Percentiles rank a stretch among this genome's conserved stretches.
Evolutionary conservation across 768 basidiomycete genomes (phyloP).

Genomic region (Pluteus cervinus): DNA sequence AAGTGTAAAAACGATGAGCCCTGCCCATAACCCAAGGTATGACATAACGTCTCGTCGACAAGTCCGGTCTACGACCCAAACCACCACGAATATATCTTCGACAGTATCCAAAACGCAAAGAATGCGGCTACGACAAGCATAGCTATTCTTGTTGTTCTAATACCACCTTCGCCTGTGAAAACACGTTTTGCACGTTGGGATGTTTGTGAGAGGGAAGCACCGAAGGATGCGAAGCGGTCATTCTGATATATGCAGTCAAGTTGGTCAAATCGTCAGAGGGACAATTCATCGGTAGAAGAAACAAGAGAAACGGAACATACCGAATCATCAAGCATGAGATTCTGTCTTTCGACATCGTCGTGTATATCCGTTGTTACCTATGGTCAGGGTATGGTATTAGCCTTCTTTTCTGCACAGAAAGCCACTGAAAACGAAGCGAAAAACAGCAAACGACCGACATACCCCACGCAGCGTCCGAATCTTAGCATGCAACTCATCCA

Average conservation of each 20-base stretch:
- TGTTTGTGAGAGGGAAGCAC: constrained; percentile 55
- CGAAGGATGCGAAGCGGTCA: constrained; percentile 63
- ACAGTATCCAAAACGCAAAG: constrained; percentile 49
- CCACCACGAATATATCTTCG: constrained; percentile 49
- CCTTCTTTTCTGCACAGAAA: not conserved
- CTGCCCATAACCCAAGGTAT: not conserved
- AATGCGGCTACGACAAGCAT: constrained; percentile 51
- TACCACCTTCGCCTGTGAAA: constrained; percentile 58
- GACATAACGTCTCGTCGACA: not conserved
- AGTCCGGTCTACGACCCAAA: constrained; percentile 10
- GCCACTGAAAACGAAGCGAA: no score
- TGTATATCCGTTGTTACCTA: constrained; percentile 88
- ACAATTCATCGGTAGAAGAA: constrained; percentile 4
- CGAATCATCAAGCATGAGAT: constrained; percentile 69
- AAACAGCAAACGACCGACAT: constrained; percentile 13
- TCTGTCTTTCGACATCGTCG: constrained; percentile 79
- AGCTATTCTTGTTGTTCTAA: constrained; percentile 67
- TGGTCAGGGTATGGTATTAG: constrained; percentile 2
- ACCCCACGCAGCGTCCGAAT: constrained; percentile 79
- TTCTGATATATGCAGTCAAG: constrained; percentile 33
- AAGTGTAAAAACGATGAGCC: no score
- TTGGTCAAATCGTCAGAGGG: no score
- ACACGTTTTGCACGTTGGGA: constrained; percentile 66
- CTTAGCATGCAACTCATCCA: constrained; percentile 83
- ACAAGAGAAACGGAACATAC: constrained; percentile 32